Base-by-base conservation (phyloP, 495 filamentous ascomycete genomes). In the Cercophora sp. region DNA sequence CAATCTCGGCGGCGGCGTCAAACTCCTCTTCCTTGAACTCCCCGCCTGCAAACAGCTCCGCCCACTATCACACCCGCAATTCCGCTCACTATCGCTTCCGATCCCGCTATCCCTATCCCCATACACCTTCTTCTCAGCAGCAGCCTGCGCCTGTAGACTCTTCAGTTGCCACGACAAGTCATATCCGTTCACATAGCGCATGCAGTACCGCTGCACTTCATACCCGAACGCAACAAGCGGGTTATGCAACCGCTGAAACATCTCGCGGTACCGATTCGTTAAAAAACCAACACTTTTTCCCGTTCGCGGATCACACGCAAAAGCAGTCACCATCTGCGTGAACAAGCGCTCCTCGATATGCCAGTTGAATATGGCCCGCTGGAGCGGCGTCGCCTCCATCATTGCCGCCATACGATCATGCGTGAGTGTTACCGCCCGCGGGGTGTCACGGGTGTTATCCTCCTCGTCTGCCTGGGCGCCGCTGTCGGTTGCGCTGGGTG, bases 121-220 rank as follows among this genome's bases (percentile, higher is more conserved):
- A 9, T 25, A 5, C 24, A 18, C 6, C 9, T 27, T 27, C 11
- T 37, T 24, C 15, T 24, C 32, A 15, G 26, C 48, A 15, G 44
- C 22, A 11, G 51, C 48, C 15, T n/a, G 8, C 2, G 8, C 4
- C 34, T 48, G 40, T 20, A 35, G 35, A 5, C 35, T 19, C 22
- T 22, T 11, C 13, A 57, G 23, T 6, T 52, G 23, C 24, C 19
- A 2, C 13, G 44, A 49, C 42, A 53, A 15, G 37, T 58, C 39
- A 24, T 58, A 58, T 19, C 46, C 55, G 27, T 18, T 31, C 8
- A 53, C n/a, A 32, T 58, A 46, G 9, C 40, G 36, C 24, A 54
- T 32, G 32, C 55, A 58, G 51, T 54, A 58, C 6, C 39, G 47
- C 37, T 58, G 44, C 13, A 58, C 41, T 27, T 54, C 55, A 39